A percentile compares a stretch with the other conserved stretches of the same genome.
phyloP scores from a whole-genome alignment of 23 red algal genomes.

The Gracilariopsis chorda region DNA sequence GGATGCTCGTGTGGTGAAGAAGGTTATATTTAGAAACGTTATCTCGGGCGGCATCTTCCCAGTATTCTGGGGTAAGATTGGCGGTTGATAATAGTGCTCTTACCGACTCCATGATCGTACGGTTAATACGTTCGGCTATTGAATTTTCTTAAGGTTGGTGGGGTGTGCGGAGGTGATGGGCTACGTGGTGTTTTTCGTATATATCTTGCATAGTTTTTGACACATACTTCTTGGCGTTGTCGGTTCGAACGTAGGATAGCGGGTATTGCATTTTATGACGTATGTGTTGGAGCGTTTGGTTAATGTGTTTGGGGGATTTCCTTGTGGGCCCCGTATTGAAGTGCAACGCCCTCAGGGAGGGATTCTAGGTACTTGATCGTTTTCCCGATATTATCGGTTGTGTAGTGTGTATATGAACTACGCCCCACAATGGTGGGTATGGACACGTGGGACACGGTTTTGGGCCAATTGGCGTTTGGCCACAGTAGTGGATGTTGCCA shows the following conservation, averaged over 20 bases:
- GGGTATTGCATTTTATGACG: not conserved
- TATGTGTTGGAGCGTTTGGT: not conserved
- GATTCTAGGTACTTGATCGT: too few relatives aligned
- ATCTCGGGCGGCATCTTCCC: constrained; percentile 8
- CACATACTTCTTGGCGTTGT: not conserved
- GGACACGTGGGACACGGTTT: too few relatives aligned
- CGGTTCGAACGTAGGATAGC: not conserved
- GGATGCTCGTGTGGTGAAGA: not conserved
- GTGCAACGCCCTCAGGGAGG: too few relatives aligned
- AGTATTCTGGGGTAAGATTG: not conserved
- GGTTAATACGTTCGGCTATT: constrained; percentile 26
- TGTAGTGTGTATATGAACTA: too few relatives aligned
- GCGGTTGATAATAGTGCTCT: not conserved
- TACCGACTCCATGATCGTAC: not conserved
- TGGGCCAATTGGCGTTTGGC: too few relatives aligned
- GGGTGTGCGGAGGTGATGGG: not conserved
- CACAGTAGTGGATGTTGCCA: too few relatives aligned
- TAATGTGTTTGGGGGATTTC: not conserved
- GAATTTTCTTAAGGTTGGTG: constrained; percentile 11
- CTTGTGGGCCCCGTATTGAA: too few relatives aligned
- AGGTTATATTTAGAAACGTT: not conserved
- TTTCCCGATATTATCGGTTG: too few relatives aligned
- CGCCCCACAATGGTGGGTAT: too few relatives aligned
- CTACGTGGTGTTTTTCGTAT: not conserved
- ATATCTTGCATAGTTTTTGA: not conserved